Conservation (phyloP, 208 protist species). For the Leishmania aethiopica region DNA sequence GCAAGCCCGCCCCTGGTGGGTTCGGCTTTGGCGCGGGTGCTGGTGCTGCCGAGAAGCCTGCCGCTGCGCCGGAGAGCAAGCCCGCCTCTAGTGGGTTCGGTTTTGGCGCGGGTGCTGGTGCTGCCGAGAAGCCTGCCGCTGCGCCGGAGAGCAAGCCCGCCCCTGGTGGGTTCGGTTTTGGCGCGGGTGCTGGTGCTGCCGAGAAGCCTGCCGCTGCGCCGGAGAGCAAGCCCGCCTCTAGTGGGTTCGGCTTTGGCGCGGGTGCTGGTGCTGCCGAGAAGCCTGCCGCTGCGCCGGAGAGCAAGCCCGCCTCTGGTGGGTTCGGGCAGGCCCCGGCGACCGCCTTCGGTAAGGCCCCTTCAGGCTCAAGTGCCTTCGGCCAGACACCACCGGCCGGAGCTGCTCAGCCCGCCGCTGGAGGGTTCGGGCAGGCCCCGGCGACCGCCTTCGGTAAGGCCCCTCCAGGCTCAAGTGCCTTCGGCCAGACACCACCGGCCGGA, state of each 20-base stretch:
- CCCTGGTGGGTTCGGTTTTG: background rate
- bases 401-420: too few relatives aligned
- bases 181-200: background rate
- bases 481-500: background rate
- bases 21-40: background rate
- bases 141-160: slow-evolving; percentile 5
- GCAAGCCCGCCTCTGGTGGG: background rate
- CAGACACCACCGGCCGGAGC: background rate
- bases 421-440: too few relatives aligned
- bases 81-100: background rate
- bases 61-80: slow-evolving; percentile 1
- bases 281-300: too few relatives aligned
- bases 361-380: background rate
- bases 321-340: background rate
- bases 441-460: slow-evolving; percentile 16
- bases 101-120: slow-evolving; percentile 1
- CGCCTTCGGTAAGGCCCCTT: slow-evolving; percentile 19
- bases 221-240: background rate
- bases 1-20: background rate
- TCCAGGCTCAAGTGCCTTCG: background rate
- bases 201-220: background rate
- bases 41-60: slow-evolving; percentile 5
- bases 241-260: background rate
- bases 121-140: slow-evolving; percentile 9
- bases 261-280: background rate